Conservation (phyloP, 352 stramenopile genomes). For the Phytopythium ostracodes region DNA sequence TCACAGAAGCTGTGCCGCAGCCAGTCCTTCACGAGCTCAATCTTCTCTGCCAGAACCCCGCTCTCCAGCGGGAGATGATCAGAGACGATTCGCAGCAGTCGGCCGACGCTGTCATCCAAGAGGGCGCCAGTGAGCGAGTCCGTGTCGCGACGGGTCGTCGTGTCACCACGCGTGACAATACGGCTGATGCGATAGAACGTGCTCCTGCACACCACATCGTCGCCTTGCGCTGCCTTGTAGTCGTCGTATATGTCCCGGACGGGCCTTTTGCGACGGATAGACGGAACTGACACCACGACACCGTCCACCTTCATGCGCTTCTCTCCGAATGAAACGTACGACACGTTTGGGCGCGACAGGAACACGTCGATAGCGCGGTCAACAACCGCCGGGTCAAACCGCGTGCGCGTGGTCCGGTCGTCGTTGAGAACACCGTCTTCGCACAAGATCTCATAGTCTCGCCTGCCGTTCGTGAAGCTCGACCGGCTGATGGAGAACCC, state of each 20-base stretch:
- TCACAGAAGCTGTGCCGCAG: background rate
- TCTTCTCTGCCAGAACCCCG: background rate
- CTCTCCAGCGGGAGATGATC: background rate
- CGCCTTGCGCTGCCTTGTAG: background rate
- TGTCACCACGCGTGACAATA: background rate
- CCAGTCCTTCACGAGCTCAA: conserved; percentile 2
- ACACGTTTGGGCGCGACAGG: background rate
- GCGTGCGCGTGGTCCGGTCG: background rate
- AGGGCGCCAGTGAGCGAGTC: conserved; percentile 1
- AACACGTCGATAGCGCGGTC: background rate
- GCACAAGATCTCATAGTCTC: background rate
- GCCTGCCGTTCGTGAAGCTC: background rate
- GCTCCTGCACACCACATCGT: background rate
- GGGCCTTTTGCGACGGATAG: background rate
- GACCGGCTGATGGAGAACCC: background rate
- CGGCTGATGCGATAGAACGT: conserved; percentile 4
- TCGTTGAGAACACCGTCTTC: conserved; percentile 1
- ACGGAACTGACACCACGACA: background rate
- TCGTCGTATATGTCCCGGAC: conserved; percentile 2
- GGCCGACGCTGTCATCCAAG: conserved; percentile 2
- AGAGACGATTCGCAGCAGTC: background rate
- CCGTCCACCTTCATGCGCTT: conserved; percentile 1
- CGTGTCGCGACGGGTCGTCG: background rate
- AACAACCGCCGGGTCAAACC: background rate
- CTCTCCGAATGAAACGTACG: background rate